A percentile compares a stretch with the other conserved stretches of the same genome.
phyloP scores from a whole-genome alignment of 257 asterid genomes.

The Marsdenia floribunda region DNA sequence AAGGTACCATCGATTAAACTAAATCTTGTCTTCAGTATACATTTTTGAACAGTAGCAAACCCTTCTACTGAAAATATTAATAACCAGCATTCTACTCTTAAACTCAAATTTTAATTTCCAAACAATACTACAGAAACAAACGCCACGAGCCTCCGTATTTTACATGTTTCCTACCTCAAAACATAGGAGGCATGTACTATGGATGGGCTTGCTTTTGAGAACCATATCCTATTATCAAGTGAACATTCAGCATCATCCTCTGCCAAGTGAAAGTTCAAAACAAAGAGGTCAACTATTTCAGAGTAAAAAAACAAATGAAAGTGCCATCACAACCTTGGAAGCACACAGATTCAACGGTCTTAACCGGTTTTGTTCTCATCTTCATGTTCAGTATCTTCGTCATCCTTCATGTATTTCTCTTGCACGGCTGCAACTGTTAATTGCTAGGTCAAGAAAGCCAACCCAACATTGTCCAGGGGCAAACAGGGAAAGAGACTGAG shows the following conservation, averaged over 20 bases:
- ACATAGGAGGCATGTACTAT: neutral
- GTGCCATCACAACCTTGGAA: neutral
- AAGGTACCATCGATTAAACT: too few species aligned
- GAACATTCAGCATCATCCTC: neutral
- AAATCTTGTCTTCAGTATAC: too few species aligned
- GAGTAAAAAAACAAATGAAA: neutral
- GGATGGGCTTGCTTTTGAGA: neutral
- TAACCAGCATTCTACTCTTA: too few species aligned
- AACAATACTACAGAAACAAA: neutral
- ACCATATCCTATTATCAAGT: neutral
- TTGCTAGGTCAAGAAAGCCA: conserved; percentile 46
- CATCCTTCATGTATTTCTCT: conserved; percentile 95
- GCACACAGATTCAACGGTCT: neutral
- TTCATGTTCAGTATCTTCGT: conserved; percentile 31
- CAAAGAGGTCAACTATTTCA: neutral
- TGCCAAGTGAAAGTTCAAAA: neutral
- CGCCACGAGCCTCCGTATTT: neutral
- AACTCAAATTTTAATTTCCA: neutral
- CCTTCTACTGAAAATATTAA: too few species aligned
- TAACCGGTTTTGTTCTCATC: neutral
- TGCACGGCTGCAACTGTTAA: conserved; percentile 95
- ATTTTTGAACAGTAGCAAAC: too few species aligned
- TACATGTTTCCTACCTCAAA: neutral
- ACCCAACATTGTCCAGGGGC: neutral
- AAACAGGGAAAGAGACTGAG: neutral